Evolutionary conservation across 129 eudicot species (phyloP), one percentile per base, ranked within the genome.

Genomic region (Chrysanthemum lavandulifolium): DNA sequence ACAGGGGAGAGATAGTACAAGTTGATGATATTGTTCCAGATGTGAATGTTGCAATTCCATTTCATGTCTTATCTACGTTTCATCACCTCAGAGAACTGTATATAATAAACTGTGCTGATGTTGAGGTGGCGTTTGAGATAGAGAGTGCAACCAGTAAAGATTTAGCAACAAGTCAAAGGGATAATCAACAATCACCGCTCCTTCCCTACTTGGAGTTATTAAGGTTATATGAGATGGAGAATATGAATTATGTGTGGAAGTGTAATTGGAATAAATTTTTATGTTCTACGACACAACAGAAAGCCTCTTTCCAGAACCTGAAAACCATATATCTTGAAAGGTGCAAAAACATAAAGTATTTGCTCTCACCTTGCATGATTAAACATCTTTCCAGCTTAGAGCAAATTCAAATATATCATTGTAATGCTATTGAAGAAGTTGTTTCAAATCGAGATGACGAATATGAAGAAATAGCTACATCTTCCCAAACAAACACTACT

Each of bases 401-500:
- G 31, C 3, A 0, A 11, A 48, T 65, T 11, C 0, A 10, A 6
- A 65, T 65, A 65, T 0, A 0, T n/a, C n/a, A 3, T 0, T 65
- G 70, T 65, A 18, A 40, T 65, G 70, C 15, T 23, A 23, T 23
- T 23, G 25, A 23, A 23, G 25, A 23, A 23, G 65, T 70, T 33
- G 64, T 70, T 55, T 70, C 74, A 36, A 70, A 33, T 4, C 18
- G 51, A 70, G 65, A 70, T 55, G 53, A 15, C 27, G 53, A 64
- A 54, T 3, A 31, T 36, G 33, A 70, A 13, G 61, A 53, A 68
- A 51, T 27, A n/a, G 73, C 48, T 29, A 6, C 50, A 31, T 49
- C 64, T 19, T 57, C 33, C 1, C 2, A 10, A 13, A 12, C 59
- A 54, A 54, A 54, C 16, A 13, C 18, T 5, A 54, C 59, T 54